Evolutionary conservation across 2,329 filamentous ascomycete genomes (phyloP).

Genomic region (Clonostachys byssicola): DNA sequence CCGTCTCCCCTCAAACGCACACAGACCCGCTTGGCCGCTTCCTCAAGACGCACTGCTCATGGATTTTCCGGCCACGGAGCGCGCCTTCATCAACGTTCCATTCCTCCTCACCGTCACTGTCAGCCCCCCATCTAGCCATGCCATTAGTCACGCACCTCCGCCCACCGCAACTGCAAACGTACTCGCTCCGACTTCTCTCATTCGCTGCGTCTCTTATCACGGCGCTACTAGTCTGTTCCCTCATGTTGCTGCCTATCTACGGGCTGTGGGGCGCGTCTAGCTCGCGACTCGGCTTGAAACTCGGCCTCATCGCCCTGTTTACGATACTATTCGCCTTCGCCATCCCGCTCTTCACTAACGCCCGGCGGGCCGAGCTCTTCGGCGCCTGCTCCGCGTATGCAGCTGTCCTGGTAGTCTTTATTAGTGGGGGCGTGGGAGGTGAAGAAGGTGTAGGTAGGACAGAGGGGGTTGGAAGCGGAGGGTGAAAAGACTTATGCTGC

Average conservation of each 20-base stretch:
- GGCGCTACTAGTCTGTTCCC: background rate
- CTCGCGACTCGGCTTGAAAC: conserved; percentile 13
- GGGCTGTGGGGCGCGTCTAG: conserved; percentile 1
- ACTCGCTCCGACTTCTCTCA: background rate
- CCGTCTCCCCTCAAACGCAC: no score
- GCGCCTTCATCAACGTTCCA: no score
- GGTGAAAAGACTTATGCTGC: no score
- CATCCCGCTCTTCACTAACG: conserved; percentile 2
- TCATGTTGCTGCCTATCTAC: background rate
- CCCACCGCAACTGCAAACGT: background rate
- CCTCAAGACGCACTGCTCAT: no score
- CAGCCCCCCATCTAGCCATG: no score
- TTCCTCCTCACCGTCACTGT: no score
- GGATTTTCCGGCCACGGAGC: no score
- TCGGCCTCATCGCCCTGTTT: conserved; percentile 21
- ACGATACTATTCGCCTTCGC: conserved; percentile 2
- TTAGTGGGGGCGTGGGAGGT: background rate
- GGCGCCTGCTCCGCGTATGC: conserved; percentile 6
- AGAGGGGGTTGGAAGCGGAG: no score
- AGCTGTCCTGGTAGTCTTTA: conserved; percentile 6
- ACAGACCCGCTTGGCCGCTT: no score
- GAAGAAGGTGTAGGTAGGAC: no score
- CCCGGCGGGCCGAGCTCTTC: conserved; percentile 4
- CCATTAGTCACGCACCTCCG: no score
- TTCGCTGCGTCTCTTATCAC: background rate